A percentile compares a stretch with the other conserved stretches of the same genome.
These are phyloP conservation scores for Colletotrichum sp. DNA, from an alignment of 2,329 filamentous ascomycete genomes.

Conservation along the genomic window DNA sequence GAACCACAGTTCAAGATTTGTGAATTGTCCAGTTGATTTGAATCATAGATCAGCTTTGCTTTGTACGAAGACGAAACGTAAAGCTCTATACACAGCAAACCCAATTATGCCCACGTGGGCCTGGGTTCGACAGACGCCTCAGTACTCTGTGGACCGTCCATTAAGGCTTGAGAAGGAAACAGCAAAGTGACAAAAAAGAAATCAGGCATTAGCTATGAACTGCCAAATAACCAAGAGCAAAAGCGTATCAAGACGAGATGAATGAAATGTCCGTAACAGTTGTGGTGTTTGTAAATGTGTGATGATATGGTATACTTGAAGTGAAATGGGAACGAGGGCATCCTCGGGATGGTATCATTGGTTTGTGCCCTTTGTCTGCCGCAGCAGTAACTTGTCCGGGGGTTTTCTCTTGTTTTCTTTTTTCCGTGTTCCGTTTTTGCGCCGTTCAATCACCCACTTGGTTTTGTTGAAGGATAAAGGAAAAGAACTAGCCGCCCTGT, in stretches of 20 bases:
- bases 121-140: background rate
- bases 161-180: conserved; percentile 1
- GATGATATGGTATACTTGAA: conserved; percentile 19
- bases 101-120: background rate
- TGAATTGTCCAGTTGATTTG: background rate
- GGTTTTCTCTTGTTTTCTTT: conserved; percentile 10
- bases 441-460: conserved; percentile 14
- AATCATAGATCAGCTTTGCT: background rate
- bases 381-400: background rate
- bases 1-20: background rate
- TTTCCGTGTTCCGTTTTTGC: conserved; percentile 15
- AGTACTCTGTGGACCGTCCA: conserved; percentile 1
- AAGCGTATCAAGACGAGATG: background rate
- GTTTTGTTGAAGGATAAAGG: background rate
- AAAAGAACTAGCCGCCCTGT: background rate
- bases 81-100: conserved; percentile 13
- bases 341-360: conserved; percentile 19
- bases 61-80: conserved; percentile 1
- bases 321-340: conserved; percentile 6
- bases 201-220: background rate
- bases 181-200: background rate
- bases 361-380: conserved; percentile 5
- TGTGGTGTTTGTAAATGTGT: background rate
- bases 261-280: background rate
- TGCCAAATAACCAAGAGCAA: background rate